Conservation (phyloP, 2,329 filamentous ascomycete species). For the Fusarium abutilonis region DNA sequence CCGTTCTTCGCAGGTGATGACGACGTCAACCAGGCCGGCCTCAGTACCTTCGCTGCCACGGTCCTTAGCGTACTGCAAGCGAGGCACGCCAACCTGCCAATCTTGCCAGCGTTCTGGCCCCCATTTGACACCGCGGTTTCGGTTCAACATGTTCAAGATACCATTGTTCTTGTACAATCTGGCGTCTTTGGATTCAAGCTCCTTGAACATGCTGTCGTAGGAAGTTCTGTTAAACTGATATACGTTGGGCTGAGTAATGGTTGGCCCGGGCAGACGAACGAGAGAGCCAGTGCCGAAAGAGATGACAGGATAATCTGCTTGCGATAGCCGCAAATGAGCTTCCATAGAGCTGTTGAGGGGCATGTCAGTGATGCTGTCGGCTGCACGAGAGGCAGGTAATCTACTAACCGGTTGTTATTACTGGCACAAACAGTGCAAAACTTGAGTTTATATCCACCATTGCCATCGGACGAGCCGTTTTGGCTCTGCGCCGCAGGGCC, state of each 20-base stretch:
- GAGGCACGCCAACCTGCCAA: conserved; percentile 88
- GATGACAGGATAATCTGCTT: conserved; percentile 91
- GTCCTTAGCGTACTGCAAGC: conserved; percentile 78
- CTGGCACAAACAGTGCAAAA: conserved; percentile 99
- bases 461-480: conserved; percentile 58
- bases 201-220: conserved; percentile 93
- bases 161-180: conserved; percentile 92
- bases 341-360: conserved; percentile 73
- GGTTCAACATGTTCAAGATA: conserved; percentile 92
- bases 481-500: conserved; percentile 47
- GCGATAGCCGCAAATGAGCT: conserved; percentile 91
- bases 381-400: background rate
- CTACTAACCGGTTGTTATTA: conserved; percentile 88
- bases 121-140: conserved; percentile 92
- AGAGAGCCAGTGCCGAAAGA: conserved; percentile 97
- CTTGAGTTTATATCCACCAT: conserved; percentile 83
- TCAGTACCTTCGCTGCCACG: conserved; percentile 84
- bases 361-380: conserved; percentile 6
- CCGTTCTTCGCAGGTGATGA: conserved; percentile 96
- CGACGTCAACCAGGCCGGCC: conserved; percentile 88
- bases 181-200: conserved; percentile 85
- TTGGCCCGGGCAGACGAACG: conserved; percentile 90
- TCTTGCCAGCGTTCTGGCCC: conserved; percentile 98
- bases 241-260: conserved; percentile 92
- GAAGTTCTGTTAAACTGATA: conserved; percentile 98